Evolutionary conservation across 176 grass and related monocot species (phyloP), one percentile per base, ranked within the genome.

Genomic region (Ensete glaucum): DNA sequence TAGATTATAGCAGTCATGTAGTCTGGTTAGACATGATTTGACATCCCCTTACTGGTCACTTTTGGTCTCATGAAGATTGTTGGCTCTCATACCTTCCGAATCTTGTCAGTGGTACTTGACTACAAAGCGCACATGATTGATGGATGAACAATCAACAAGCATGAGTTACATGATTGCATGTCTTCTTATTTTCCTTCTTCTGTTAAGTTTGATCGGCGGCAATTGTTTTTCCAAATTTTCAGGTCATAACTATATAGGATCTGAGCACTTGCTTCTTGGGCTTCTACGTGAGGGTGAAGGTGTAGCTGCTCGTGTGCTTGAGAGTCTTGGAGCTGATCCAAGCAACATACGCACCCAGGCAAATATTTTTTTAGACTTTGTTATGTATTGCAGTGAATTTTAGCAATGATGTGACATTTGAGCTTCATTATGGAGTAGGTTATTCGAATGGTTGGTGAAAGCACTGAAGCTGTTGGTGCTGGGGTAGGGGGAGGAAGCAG

Each of bases 241-340:
- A 96, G 94, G 94, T 73, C 94, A 97, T 77, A 93, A 97, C 72
- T 93, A 97, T 81, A 93, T 97, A 71, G 90, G 94, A 74, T 91
- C 94, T 82, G 94, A 97, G 77, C 94, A 97, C 75, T 87, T 97
- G 82, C 90, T 97, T 88, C 90, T 97, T 83, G 90, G 87, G 72
- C 74, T 97, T 72, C 85, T 97, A 73, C 85, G 94, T 64, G 90
- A 97, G 79, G 93, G 93, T 69, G 89, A 96, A 84, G 90, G 94
- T 73, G 94, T 93, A 15, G 94, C 94, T 13, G 86, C 94, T 64
- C 87, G 87, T 50, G 90, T 97, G 15, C 90, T 97, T 16, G 90
- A 93, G 82, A 89, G 77, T 81, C 88, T 97, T 11, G 94, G 90
- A 81, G 94, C 94, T 64, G 90, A 97, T 24, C 84, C 88, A 50